Evolutionary conservation across 192 early-diverging fungal species (phyloP).

Genomic region (Geosiphon pyriformis): DNA sequence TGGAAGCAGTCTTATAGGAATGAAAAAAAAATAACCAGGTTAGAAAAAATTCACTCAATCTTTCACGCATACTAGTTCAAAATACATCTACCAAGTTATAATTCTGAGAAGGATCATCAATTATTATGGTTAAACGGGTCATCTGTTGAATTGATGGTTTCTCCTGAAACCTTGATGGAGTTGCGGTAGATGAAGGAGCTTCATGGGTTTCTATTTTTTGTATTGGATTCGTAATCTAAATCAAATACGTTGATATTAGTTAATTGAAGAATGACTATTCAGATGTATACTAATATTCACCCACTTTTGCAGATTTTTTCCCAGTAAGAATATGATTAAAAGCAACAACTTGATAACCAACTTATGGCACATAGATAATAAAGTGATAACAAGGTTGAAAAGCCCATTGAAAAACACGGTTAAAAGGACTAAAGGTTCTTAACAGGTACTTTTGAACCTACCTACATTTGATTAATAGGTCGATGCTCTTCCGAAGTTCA

Average conservation of each 20-base stretch:
- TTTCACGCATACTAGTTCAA: not conserved
- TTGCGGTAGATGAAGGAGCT: not conserved
- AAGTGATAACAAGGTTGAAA: not conserved
- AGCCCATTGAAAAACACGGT: not conserved
- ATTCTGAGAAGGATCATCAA: conserved; percentile 53
- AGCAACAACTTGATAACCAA: conserved; percentile 55
- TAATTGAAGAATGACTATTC: not conserved
- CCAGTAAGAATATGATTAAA: conserved; percentile 45
- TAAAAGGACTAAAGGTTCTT: not conserved
- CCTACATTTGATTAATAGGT: conserved; percentile 44
- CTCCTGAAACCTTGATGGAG: conserved; percentile 2
- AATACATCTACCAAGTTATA: conserved; percentile 44
- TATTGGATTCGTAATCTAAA: conserved; percentile 32
- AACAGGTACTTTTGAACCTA: not conserved
- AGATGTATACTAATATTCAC: not conserved
- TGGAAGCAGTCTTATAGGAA: conserved; percentile 30
- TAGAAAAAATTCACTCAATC: not conserved
- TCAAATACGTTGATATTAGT: conserved; percentile 6
- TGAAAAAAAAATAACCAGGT: conserved; percentile 12
- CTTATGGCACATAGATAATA: conserved; percentile 23
- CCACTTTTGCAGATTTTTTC: conserved; percentile 38
- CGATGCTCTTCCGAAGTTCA: conserved; percentile 40
- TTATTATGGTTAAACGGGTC: conserved; percentile 50
- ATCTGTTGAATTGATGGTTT: conserved; percentile 43
- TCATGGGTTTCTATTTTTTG: conserved; percentile 31